phyloP scores from a whole-genome alignment of 2,329 filamentous ascomycete species.

The Curvularia lunata region DNA sequence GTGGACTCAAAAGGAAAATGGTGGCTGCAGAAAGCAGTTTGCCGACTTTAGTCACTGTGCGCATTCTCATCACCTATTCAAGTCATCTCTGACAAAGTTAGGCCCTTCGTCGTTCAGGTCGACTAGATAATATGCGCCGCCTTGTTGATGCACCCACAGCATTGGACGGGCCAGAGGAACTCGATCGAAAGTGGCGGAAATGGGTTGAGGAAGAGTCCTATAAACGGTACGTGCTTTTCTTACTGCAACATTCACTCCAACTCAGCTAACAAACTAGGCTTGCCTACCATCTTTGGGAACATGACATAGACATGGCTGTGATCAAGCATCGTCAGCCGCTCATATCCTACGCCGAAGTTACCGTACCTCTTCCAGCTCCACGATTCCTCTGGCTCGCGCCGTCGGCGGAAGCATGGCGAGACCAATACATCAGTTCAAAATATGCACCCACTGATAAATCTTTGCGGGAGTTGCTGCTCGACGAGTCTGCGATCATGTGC shows the following conservation, averaged over 20 bases:
- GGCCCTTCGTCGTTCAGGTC: background rate
- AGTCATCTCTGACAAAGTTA: background rate
- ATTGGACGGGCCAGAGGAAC: background rate
- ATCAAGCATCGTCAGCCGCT: background rate
- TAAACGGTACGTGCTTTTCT: background rate
- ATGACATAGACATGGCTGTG: background rate
- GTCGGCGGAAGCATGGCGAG: background rate
- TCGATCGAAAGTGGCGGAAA: background rate
- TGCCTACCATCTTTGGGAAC: background rate
- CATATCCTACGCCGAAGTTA: background rate
- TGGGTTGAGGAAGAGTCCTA: background rate
- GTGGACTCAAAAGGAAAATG: background rate
- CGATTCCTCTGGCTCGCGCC: background rate
- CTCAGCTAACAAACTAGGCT: background rate
- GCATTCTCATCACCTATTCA: background rate
- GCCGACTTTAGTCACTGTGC: background rate
- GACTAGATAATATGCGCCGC: background rate
- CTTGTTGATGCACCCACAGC: background rate
- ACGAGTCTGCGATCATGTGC: background rate
- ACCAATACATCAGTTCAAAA: background rate
- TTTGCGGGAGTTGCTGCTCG: background rate
- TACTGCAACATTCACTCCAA: no score
- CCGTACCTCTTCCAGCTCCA: background rate
- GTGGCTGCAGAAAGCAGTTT: background rate
- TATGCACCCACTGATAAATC: background rate